Base-by-base conservation (phyloP, 2,329 filamentous ascomycete species). In the Cryoendolithus antarcticus region DNA sequence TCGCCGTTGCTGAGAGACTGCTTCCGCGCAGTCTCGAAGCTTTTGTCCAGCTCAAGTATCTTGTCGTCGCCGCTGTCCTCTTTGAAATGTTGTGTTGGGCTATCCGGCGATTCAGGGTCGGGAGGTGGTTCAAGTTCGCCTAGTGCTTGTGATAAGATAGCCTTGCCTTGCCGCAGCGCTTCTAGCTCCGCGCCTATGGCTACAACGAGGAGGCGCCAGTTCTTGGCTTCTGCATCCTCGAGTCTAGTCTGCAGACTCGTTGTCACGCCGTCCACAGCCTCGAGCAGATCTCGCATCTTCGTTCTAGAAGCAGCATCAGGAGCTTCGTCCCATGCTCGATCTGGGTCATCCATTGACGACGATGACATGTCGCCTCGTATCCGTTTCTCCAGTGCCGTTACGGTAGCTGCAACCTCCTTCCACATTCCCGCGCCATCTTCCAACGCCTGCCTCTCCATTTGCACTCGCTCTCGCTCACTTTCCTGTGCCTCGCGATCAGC, bases 161-260 rank as follows among this genome's bases (percentile, higher is more conserved):
- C 58, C 48, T 71, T 69, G 1, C 77, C 77, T 50, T 79, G 72
- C 27, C 62, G 63, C 44, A 83, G 77, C 2, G 79, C 78, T 42
- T 80, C 77, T 1, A 82, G 54, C 55, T 85, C 83, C 0, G 83
- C 82, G 1, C 82, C 80, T 28, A 89, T 76, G 8, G 81, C 82
- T 37, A 75, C 82, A 4, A 86, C 77, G 11, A 89, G 65, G 10
- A 88, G 62, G 41, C 80, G 86, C 82, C 83, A 89, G 10, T 71
- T 69, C 41, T 72, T 72, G 1, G 66, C 62, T 44, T 82, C 74
- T 0, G 78, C 78, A 2, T 69, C 53, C 1, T 66, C 61, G 19
- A 77, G 51, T 12, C 70, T 67, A 10, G 65, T 59, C 38, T 77
- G 69, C 3, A 89, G 59, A 2, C 70, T 67, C 1, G 52, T 49